A percentile compares a stretch with the other conserved stretches of the same genome.
phyloP scores from a whole-genome alignment of 2,329 filamentous ascomycete genomes.

The Erysiphe pulchra region DNA sequence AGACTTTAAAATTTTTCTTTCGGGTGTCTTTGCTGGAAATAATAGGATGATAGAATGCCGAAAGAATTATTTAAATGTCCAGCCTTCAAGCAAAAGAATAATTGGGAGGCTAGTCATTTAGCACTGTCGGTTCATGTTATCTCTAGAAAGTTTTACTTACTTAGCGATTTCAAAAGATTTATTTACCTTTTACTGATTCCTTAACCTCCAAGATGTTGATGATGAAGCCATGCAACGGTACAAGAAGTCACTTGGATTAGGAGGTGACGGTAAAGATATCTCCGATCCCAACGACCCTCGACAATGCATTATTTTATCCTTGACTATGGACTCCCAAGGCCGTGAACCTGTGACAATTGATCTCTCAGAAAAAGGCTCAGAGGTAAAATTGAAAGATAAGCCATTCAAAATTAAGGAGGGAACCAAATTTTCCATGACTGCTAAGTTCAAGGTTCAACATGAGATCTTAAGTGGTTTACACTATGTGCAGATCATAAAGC shows the following conservation, averaged over 20 bases:
- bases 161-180: background rate
- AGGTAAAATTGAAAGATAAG: conserved; percentile 60
- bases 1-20: too few species aligned
- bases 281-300: conserved; percentile 61
- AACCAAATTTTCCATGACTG: conserved; percentile 80
- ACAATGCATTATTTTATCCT: conserved; percentile 77
- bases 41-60: too few species aligned
- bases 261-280: conserved; percentile 43
- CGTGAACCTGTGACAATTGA: conserved; percentile 75
- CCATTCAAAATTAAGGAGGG: conserved; percentile 98
- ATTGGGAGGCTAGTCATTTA: background rate
- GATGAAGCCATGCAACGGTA: conserved; percentile 93
- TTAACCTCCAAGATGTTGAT: conserved; percentile 16
- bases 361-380: conserved; percentile 45
- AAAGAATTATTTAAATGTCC: background rate
- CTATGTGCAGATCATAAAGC: conserved; percentile 84
- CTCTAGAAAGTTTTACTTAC: background rate
- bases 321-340: conserved; percentile 66
- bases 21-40: too few species aligned
- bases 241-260: conserved; percentile 86
- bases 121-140: background rate
- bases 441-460: conserved; percentile 84
- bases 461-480: conserved; percentile 87
- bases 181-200: background rate
- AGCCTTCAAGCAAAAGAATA: background rate